Base-by-base conservation (phyloP, 2,329 filamentous ascomycete species). In the Elsinoe australis region DNA sequence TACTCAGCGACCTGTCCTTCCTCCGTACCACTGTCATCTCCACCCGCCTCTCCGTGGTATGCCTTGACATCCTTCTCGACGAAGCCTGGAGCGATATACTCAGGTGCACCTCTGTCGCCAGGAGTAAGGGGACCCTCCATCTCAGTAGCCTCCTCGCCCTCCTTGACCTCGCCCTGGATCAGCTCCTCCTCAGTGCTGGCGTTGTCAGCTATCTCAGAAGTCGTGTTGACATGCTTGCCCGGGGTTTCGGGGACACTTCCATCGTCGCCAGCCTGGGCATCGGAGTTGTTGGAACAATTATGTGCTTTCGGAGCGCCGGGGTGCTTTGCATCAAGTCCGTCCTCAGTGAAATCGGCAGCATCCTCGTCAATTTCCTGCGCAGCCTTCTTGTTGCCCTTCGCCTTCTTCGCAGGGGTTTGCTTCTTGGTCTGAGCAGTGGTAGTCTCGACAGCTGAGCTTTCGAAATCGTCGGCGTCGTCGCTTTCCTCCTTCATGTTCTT, bases 61-160 rank as follows among this genome's bases (percentile, higher is more conserved):
- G n/a, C n/a, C n/a, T n/a, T n/a, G n/a, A n/a, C n/a, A n/a, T n/a
- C n/a, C n/a, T n/a, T n/a, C n/a, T n/a, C n/a, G n/a, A n/a, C n/a
- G n/a, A n/a, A n/a, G n/a, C n/a, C n/a, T n/a, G n/a, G n/a, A n/a
- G n/a, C n/a, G n/a, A n/a, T n/a, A 29, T 6, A 29, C 12, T 12
- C 26, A 29, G 26, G 26, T 6, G 7, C 12, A 12, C 26, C 26
- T 29, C 12, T 6, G 26, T 29, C 6, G 26, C 26, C 26, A 7
- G 39, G 39, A 29, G 39, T 44, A 17, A 44, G 17, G 4, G 39
- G 24, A n/a, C 32, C 32, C 17, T 44, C 39, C 4, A 44, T 14
- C 39, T 42, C 29, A 14, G 17, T 24, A 4, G 24, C 21, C 5
- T 5, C 5, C 38, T 44, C n/a, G 9, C 14, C 28, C 26, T 32